These are phyloP conservation scores for Petunia secreta DNA, from an alignment of 257 asterid species.

Conservation along the genomic window DNA sequence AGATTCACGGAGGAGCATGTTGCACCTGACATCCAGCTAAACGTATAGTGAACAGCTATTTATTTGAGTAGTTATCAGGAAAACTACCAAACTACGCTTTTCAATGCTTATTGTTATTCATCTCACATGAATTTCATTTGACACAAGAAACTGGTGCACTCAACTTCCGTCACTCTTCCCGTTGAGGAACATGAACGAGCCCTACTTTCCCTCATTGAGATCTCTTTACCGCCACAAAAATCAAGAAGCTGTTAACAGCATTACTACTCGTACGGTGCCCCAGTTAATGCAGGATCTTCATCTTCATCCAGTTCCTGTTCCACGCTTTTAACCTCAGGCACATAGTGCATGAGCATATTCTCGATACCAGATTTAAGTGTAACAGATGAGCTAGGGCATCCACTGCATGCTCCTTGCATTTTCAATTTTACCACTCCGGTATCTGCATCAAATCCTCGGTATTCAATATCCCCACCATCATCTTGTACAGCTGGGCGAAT, in stretches of 20 bases:
- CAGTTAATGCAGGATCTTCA: slow-evolving; percentile 53
- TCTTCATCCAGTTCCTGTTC: slow-evolving; percentile 91
- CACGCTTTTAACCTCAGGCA: slow-evolving; percentile 88
- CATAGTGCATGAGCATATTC: slow-evolving; percentile 97
- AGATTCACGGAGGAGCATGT: not conserved
- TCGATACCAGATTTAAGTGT: slow-evolving; percentile 96
- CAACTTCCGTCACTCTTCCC: not conserved
- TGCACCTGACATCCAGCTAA: not conserved
- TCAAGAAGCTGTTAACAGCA: not conserved
- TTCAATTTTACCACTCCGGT: slow-evolving; percentile 80
- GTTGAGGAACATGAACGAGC: slow-evolving; percentile 12
- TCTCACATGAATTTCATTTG: not conserved
- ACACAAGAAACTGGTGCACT: slow-evolving; percentile 10
- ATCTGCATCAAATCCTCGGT: slow-evolving; percentile 70
- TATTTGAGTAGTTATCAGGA: not conserved
- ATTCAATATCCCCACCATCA: slow-evolving; percentile 95
- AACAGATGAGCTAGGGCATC: slow-evolving; percentile 97
- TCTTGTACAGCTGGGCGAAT: slow-evolving; percentile 97
- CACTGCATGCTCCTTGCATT: slow-evolving; percentile 99
- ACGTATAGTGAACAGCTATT: not conserved
- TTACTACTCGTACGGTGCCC: slow-evolving; percentile 66
- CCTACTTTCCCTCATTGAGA: not conserved
- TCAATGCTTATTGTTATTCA: not conserved
- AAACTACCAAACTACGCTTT: not conserved
- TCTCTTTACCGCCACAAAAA: not conserved